Base-by-base conservation (phyloP, 148 eudicot species). In the Mesembryanthemum crystallinum region DNA sequence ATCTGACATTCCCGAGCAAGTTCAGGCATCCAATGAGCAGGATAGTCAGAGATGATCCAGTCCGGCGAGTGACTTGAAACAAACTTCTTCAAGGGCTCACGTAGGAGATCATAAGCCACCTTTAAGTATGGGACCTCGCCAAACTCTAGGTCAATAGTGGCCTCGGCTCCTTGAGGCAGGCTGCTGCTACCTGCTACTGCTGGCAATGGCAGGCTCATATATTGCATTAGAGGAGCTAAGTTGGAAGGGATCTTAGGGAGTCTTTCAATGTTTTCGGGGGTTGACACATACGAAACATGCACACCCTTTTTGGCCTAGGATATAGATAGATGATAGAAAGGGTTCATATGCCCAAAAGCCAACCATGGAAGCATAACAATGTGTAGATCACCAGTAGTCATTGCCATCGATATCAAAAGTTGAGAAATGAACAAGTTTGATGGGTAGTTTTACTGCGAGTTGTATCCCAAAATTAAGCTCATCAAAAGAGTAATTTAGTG, bases 321-420 rank as follows among this genome's bases (percentile, higher is more conserved):
- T 43, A 64, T 43, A 42, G 81, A 72, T 49, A 82, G 67, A 37
- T 87, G 69, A 37, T 82, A 73, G 52, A 87, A 80, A 9, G 86
- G 89, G 15, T 84, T 72, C 86, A 84, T 75, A 67, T 81, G 89
- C 29, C 89, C 89, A 60, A 86, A 86, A 18, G 86, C 86, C 33
- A 64, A 60, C 82, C 82, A 84, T 64, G 89, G 87, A 51, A 84
- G 71, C 84, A 84, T 76, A 49, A 78, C 74, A 39, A 84, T 62
- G 2, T 84, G 89, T 62, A 79, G 73, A 30, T 67, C 35, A 4
- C 55, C 18, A 7, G 54, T 14, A 13, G 14, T 1, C 39, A 5
- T 39, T 0, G 8, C 65, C 78, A 67, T 76, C n/a, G n/a, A n/a
- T n/a, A n/a, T n/a, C n/a, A n/a, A n/a, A n/a, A n/a, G n/a, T n/a